Evolutionary conservation across 257 asterid species (phyloP).

Genomic region (Petunia secreta): DNA sequence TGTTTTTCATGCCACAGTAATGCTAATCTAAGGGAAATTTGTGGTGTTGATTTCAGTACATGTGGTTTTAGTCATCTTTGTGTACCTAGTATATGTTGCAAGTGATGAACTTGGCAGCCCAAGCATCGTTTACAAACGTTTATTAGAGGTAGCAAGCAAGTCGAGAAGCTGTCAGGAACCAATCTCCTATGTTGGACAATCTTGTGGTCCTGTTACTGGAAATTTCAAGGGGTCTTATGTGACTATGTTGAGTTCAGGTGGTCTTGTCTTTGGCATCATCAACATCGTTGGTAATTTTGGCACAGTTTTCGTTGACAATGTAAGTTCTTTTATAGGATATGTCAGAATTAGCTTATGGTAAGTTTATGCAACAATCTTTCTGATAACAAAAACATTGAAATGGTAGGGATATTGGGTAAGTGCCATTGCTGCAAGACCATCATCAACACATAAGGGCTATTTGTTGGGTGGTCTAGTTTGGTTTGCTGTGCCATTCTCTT

Average conservation of each 20-base stretch:
- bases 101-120: constrained; percentile 93
- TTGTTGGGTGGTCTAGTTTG: constrained; percentile 87
- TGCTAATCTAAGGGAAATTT: background rate
- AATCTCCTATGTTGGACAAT: constrained; percentile 63
- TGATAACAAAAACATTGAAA: background rate
- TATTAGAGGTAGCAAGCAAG: constrained; percentile 76
- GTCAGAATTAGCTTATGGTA: background rate
- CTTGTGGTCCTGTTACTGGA: constrained; percentile 82
- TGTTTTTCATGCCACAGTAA: background rate
- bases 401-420: constrained; percentile 90
- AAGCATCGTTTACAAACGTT: constrained; percentile 57
- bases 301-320: constrained; percentile 90
- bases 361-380: background rate
- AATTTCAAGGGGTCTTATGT: constrained; percentile 81
- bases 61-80: constrained; percentile 77
- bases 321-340: constrained; percentile 35
- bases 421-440: constrained; percentile 96
- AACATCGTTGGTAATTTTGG: constrained; percentile 94
- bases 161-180: constrained; percentile 69
- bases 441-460: constrained; percentile 94
- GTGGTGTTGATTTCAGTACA: constrained; percentile 56
- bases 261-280: constrained; percentile 85
- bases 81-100: constrained; percentile 72
- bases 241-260: constrained; percentile 93
- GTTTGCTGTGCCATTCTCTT: constrained; percentile 96